Base-by-base conservation (phyloP, 1,139 yeast genomes). In the Groenewaldozyma auringiensis region DNA sequence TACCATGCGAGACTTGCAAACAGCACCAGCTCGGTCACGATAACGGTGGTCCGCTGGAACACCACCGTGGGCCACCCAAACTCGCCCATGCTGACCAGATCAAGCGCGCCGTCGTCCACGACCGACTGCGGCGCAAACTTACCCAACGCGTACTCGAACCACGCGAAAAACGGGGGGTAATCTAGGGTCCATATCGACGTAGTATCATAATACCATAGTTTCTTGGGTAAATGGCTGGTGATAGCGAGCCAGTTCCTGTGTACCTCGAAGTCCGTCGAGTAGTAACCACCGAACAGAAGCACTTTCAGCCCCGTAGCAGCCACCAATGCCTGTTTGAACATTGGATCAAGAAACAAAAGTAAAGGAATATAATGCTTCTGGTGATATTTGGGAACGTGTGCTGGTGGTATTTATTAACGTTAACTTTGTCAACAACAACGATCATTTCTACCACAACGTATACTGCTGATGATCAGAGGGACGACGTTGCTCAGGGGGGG, bases 131-230 rank as follows among this genome's bases (percentile, higher is more conserved):
- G 96, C 1, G 85, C 89, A 47, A 84, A 72, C 44, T 73, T 80
- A 0, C 95, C 74, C 46, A 92, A 62, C 1, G 72, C 37, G 83
- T 89, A 87, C 63, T 92, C 98, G 57, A 92, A 89, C 63, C 87
- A 88, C 0, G 98, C 98, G 64, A 92, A 92, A 60, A 88, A 86
- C 0, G 99, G 99, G 3, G 99, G 98, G 65, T 92, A 92, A 65
- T 92, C 98, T 43, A 94, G 68, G 0, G 98, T 92, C 97, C 98
- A 92, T 61, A 84, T 92, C 36, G 86, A 83, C 0, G 95, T 88
- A 21, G 72, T 67, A 57, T 92, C 96, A 40, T 72, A 63, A 61
- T 92, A 92, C 99, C 99, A 92, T 47, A 83, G 63, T 11, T 68
- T 67, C 14, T 89, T 47, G 0, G 97, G 97, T 32, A 89, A 65